These are phyloP conservation scores for Somion occarium DNA, from an alignment of 1,284 basidiomycete genomes.

Conservation along the genomic window DNA sequence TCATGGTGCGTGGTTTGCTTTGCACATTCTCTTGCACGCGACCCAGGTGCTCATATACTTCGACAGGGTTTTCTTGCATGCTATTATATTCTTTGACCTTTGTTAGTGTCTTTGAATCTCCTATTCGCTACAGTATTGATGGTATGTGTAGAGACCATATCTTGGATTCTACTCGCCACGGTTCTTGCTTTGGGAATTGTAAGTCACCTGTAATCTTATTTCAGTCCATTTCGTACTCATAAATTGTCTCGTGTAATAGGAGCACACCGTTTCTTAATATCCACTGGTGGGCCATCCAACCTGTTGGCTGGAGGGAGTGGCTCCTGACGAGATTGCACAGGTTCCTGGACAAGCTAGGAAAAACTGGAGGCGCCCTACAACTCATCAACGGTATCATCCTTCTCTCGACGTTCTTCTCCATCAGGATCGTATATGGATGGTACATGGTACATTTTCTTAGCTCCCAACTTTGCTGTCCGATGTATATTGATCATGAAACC, in stretches of 20 bases:
- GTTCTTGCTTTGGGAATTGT: constrained; percentile 75
- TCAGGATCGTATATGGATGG: constrained; percentile 62
- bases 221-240: neutral
- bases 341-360: constrained; percentile 70
- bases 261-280: constrained; percentile 77
- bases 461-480: neutral
- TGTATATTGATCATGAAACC: constrained; percentile 1
- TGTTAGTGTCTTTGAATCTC: constrained; percentile 36
- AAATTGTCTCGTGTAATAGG: constrained; percentile 36
- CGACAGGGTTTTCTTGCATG: constrained; percentile 51
- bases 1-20: constrained; percentile 41
- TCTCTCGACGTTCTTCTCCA: constrained; percentile 56
- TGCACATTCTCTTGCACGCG: neutral
- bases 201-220: constrained; percentile 22
- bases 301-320: neutral
- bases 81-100: constrained; percentile 55
- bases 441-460: constrained; percentile 43
- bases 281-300: constrained; percentile 48
- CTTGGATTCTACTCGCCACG: constrained; percentile 66
- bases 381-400: constrained; percentile 62
- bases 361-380: constrained; percentile 62
- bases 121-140: constrained; percentile 6
- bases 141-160: constrained; percentile 57
- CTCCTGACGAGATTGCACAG: constrained; percentile 19
- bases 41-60: neutral